Base-by-base conservation (phyloP, 2,329 filamentous ascomycete genomes). In the Teratosphaeriaceae sp. region DNA sequence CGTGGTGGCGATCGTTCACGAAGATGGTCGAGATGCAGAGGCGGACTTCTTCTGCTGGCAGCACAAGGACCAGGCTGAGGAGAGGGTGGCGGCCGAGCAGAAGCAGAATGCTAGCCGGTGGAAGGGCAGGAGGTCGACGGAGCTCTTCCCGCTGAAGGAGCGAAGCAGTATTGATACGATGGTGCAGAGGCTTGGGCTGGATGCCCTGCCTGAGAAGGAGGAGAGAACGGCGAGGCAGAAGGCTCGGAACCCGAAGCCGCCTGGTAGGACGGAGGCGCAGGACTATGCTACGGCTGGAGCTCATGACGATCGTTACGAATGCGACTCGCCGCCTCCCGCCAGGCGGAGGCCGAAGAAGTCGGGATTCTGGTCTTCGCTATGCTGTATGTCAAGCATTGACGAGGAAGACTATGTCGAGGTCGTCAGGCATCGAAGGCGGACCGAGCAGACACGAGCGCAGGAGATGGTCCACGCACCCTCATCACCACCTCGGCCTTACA, bases 41-140 rank as follows among this genome's bases (percentile, higher is more conserved):
- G 78, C 81, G 3, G 72, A 67, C n/a, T 76, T 82, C 38, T 96
- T 88, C 67, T 97, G 90, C 71, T 95, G 86, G 84, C 88, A 96
- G 63, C 92, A 98, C 69, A 89, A 86, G 61, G 87, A 92, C 44
- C 92, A 98, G 65, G 87, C 87, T 23, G 40, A 36, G 30, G 12
- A 27, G 8, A 19, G 6, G 13, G 21, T 34, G 23, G n/a, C 11
- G 23, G 30, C 43, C 31, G 42, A 22, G 37, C 26, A 37, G 40
- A n/a, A 35, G 27, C 26, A 48, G 42, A 43, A 47, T 8, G 29
- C 11, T 26, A 33, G 36, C 18, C 9, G 27, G n/a, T 18, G 8
- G 12, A 18, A 33, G 29, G 19, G 40, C 36, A 45, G 33, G 47
- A 22, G 57, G 58, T 41, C 38, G 31, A 67, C 67, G 21, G 62